Evolutionary conservation across 2,329 filamentous ascomycete species (phyloP).

Genomic region (Aspergillaceae sp.): DNA sequence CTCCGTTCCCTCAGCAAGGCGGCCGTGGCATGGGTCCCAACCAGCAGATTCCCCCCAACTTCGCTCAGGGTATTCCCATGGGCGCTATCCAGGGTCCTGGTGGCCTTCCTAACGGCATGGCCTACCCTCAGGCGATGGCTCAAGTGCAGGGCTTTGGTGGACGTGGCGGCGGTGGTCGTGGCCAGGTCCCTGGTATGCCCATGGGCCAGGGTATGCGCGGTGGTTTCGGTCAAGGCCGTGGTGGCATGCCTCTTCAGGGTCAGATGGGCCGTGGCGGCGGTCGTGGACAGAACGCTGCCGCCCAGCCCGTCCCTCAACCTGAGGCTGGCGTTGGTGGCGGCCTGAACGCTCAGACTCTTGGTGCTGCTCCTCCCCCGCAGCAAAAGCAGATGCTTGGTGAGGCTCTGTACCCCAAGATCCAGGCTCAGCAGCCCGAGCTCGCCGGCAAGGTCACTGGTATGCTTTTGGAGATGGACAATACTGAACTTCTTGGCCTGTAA

Average conservation of each 20-base stretch:
- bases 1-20: slow-evolving; percentile 74
- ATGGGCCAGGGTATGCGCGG: slow-evolving; percentile 43
- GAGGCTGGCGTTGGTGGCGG: slow-evolving; percentile 31
- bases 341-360: slow-evolving; percentile 45
- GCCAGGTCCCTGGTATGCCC: slow-evolving; percentile 60
- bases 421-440: slow-evolving; percentile 84
- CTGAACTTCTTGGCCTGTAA: slow-evolving; percentile 90
- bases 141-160: slow-evolving; percentile 63
- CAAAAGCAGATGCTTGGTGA: slow-evolving; percentile 99
- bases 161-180: slow-evolving; percentile 61
- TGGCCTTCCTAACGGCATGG: slow-evolving; percentile 67
- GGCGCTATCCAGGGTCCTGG: slow-evolving; percentile 54
- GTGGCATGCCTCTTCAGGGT: slow-evolving; percentile 34
- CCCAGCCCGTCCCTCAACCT: slow-evolving; percentile 27
- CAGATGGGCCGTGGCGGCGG: slow-evolving; percentile 33
- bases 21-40: slow-evolving; percentile 75
- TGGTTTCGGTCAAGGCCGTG: slow-evolving; percentile 37
- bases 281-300: slow-evolving; percentile 34
- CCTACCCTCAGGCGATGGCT: slow-evolving; percentile 69
- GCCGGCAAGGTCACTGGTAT: slow-evolving; percentile 99
- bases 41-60: slow-evolving; percentile 81
- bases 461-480: slow-evolving; percentile 98
- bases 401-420: slow-evolving; percentile 97
- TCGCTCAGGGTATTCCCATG: slow-evolving; percentile 61
- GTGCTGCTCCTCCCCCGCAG: slow-evolving; percentile 54